Evolutionary conservation across 257 asterid genomes (phyloP).

Genomic region (Salvia rosmarinus): DNA sequence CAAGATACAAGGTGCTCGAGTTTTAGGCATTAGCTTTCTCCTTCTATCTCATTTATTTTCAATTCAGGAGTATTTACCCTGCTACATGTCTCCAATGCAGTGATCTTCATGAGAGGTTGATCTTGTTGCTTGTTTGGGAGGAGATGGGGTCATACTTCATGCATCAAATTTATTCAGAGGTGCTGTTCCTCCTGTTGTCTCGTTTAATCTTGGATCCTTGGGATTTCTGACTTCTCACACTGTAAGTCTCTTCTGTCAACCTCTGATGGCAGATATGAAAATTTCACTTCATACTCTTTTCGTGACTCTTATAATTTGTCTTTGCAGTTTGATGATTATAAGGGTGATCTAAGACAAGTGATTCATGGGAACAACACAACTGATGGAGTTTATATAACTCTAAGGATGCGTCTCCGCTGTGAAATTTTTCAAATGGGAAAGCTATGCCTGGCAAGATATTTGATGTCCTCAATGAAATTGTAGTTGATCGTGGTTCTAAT

Average conservation of each 20-base stretch:
- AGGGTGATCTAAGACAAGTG: conserved; percentile 83
- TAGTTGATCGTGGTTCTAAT: conserved; percentile 98
- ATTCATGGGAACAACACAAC: conserved; percentile 78
- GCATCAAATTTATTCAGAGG: conserved; percentile 95
- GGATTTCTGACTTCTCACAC: conserved; percentile 97
- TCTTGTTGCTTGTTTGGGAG: conserved; percentile 98
- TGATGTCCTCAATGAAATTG: conserved; percentile 90
- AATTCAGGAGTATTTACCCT: conserved; percentile 34
- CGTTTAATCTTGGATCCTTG: conserved; percentile 97
- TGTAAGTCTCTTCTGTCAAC: conserved; percentile 52
- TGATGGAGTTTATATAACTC: conserved; percentile 93
- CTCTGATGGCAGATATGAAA: conserved; percentile 18
- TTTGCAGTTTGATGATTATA: conserved; percentile 75
- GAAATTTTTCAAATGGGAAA: conserved; percentile 86
- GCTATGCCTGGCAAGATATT: conserved; percentile 91
- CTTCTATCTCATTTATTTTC: conserved; percentile 6
- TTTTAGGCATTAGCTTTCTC: conserved; percentile 17
- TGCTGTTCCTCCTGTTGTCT: conserved; percentile 98
- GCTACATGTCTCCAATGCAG: conserved; percentile 49
- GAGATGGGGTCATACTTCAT: conserved; percentile 98
- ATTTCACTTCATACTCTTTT: conserved; percentile 19
- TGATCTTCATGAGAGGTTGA: conserved; percentile 97
- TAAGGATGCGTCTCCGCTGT: conserved; percentile 95
- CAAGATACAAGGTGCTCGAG: conserved; percentile 90
- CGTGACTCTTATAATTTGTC: conserved; percentile 31